phyloP scores from a whole-genome alignment of 1,284 basidiomycete species.

The Fomitopsis pinicola region DNA sequence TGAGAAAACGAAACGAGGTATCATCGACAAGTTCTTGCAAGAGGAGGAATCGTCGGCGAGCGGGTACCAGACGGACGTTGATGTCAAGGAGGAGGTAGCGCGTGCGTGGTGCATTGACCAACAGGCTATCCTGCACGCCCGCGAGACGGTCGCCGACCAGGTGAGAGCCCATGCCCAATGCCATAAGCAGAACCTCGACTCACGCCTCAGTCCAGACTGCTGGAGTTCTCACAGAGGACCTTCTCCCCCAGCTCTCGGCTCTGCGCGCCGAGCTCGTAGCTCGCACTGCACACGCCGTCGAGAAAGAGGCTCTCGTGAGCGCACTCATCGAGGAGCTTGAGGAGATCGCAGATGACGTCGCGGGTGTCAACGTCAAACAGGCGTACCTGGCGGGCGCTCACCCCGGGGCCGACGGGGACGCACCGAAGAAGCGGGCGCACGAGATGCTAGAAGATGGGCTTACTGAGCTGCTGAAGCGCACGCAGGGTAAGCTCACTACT shows the following conservation, averaged over 20 bases:
- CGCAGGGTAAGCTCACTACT: constrained; percentile 7
- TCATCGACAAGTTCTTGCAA: neutral
- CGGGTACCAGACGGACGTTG: constrained; percentile 1
- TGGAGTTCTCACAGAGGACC: constrained; percentile 5
- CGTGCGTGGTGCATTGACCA: constrained; percentile 21
- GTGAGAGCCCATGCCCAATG: constrained; percentile 9
- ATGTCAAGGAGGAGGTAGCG: constrained; percentile 15
- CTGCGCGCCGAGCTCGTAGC: constrained; percentile 9
- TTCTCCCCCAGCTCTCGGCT: constrained; percentile 11
- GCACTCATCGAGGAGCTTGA: constrained; percentile 26
- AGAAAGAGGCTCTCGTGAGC: constrained; percentile 20
- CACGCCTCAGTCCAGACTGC: constrained; percentile 7
- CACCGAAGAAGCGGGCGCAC: neutral
- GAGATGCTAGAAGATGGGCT: constrained; percentile 10
- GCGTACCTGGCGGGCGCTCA: neutral
- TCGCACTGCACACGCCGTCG: constrained; percentile 2
- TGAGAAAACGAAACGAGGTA: neutral
- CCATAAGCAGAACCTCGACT: neutral
- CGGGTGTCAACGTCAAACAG: constrained; percentile 4
- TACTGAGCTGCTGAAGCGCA: constrained; percentile 12
- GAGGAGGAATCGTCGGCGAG: neutral
- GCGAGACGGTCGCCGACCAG: constrained; percentile 15
- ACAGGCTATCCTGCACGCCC: constrained; percentile 12
- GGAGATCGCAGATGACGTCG: constrained; percentile 22
- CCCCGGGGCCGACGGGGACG: neutral